Evolutionary conservation across 225 moss, liverwort and hornwort species (phyloP), one percentile per base, ranked within the genome.

Genomic region (Anthoceros angustus): DNA sequence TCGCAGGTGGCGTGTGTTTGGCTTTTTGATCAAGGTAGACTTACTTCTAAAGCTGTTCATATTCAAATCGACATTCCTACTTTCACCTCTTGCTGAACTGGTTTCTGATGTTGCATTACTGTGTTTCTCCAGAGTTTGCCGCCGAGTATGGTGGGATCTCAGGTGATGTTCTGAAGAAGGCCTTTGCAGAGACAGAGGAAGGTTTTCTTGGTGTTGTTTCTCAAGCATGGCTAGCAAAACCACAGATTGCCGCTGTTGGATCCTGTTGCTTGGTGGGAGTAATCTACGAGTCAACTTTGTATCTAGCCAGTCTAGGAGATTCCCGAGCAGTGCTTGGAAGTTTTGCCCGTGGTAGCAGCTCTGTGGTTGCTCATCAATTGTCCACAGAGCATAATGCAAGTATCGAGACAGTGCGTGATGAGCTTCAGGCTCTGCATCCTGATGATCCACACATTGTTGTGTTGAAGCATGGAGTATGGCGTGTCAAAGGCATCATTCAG

Each of bases 351-450:
- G 83, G 80, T 72, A 84, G 83, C 50, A 70, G 79, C 18, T 62
- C 76, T 10, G 81, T 92, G 42, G 74, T 77, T 62, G 88, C 95
- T 9, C 71, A 73, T 0, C 87, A 92, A 61, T 76, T 98, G 24
- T 88, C 95, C 0, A 78, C 78, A 63, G 95, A 98, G 75, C 95
- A 98, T 71, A 98, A 98, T 82, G 95, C 95, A 18, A 91, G 95
- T 69, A 73, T 86, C 18, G 88, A 98, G 74, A 73, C 83, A 64
- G 76, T 98, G 24, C 84, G 95, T 20, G 73, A 89, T 66, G 95
- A 98, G 70, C 79, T 98, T 2, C 70, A 71, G 24, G 91, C 95
- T 23, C 60, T 75, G 74, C 95, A 98, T 24, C 85, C 85, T 63
- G 91, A 98, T 42, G 95, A 98, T 73, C 75, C 91, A 39, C 95